phyloP scores from a whole-genome alignment of 768 basidiomycete genomes.

The Rhizopogon sp. region DNA sequence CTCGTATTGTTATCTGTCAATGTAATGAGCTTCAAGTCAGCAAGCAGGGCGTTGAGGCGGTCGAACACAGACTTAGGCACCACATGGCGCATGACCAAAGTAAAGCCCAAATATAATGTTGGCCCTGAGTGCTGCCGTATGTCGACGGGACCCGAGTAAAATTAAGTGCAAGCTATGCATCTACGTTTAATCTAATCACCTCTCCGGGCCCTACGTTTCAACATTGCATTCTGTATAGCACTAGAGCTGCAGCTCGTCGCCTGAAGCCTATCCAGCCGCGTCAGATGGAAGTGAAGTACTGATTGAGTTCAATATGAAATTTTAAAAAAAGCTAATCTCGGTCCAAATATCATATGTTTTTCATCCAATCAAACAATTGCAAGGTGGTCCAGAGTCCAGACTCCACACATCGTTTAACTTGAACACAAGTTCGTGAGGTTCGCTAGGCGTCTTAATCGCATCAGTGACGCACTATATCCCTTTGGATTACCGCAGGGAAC shows the following conservation, averaged over 20 bases:
- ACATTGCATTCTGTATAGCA: background rate
- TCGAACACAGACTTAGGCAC: slow-evolving; percentile 2
- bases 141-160: background rate
- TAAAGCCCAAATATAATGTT: slow-evolving; percentile 2
- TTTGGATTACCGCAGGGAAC: background rate
- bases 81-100: slow-evolving; percentile 1
- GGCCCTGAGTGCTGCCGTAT: background rate
- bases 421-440: background rate
- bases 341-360: too few relatives aligned
- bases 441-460: background rate
- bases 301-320: too few relatives aligned
- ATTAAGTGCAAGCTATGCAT: background rate
- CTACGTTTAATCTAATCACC: slow-evolving; percentile 3
- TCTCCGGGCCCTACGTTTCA: too few relatives aligned
- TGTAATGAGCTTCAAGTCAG: background rate
- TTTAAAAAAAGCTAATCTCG: too few relatives aligned
- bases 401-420: too few relatives aligned
- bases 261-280: too few relatives aligned
- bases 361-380: too few relatives aligned
- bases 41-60: background rate
- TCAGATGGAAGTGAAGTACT: too few relatives aligned
- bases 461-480: background rate
- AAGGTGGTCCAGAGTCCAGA: too few relatives aligned
- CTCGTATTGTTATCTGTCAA: background rate
- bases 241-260: background rate